Base-by-base conservation (phyloP, 2,329 filamentous ascomycete genomes). In the Botryotinia narcissicola region DNA sequence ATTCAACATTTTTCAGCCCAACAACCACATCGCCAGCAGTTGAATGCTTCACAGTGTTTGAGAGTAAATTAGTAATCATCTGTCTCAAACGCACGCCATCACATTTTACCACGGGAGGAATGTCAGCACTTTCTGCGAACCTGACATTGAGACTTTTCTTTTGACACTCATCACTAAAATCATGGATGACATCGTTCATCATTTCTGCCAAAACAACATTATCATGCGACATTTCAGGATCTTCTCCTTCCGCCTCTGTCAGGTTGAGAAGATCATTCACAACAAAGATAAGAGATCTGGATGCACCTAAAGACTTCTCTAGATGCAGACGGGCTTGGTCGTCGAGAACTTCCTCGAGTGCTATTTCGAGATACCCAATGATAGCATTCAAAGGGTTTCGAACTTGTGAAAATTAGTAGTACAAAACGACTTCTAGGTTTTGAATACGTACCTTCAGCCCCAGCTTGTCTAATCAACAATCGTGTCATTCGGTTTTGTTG, bases 311-410 rank as follows among this genome's bases (percentile, higher is more conserved):
- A 0, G 94, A 97, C 77, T 90, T 92, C 1, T 92, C 87, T 8
- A 97, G 84, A 74, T 96, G 97, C 7, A 97, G 94, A 29, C 95
- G 87, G 0, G 93, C 97, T 80, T 97, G 94, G 20, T 89, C 84
- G 75, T 97, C 94, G 4, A 97, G 84, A 0, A 86, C 84, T 0
- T 93, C 93, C 82, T 97, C 94, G 1, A 97, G 83, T 0, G 94
- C 94, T 75, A 97, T 97, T 78, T 97, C 94, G 0, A 97, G 87
- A 77, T 97, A 97, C 78, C 97, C 97, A 82, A 97, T 97, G 79
- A 97, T 97, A n/a, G 94, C 94, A 78, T 97, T 97, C 3, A 97
- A 84, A 0, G 94, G 94, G 0, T 94, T 97, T 69, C 94, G 91
- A 16, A 97, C 93, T 83, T 97, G 93, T 76, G 97, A 94, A 9